Percentiles rank a stretch among this genome's conserved stretches.
phyloP scores from a whole-genome alignment of 2,329 filamentous ascomycete species.

The Neonectria coccinea region DNA sequence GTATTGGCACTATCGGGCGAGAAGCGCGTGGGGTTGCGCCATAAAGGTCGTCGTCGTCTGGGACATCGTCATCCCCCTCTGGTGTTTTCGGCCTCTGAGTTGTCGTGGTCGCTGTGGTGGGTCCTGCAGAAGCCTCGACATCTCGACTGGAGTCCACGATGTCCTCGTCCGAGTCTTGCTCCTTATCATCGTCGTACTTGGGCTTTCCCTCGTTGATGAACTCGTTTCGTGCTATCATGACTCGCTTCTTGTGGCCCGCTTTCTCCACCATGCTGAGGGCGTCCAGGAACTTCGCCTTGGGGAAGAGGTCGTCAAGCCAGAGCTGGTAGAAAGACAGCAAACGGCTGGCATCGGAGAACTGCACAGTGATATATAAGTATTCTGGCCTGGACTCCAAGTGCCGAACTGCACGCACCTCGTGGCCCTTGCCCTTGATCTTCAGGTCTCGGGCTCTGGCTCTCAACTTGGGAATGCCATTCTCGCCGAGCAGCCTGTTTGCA shows the following conservation, averaged over 20 bases:
- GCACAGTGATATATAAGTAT: slow-evolving; percentile 3
- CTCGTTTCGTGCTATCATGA: slow-evolving; percentile 79
- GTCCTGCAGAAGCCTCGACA: slow-evolving; percentile 38
- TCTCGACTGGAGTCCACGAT: slow-evolving; percentile 41
- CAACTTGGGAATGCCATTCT: slow-evolving; percentile 85
- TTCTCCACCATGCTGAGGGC: slow-evolving; percentile 93
- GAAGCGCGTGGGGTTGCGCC: slow-evolving; percentile 60
- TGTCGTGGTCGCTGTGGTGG: slow-evolving; percentile 54
- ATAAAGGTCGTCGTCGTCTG: slow-evolving; percentile 66
- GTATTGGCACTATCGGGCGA: slow-evolving; percentile 38
- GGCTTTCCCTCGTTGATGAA: slow-evolving; percentile 86
- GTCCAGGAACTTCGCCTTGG: slow-evolving; percentile 93
- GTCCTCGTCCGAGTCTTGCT: slow-evolving; percentile 36
- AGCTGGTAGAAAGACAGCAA: slow-evolving; percentile 92
- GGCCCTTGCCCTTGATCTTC: slow-evolving; percentile 90
- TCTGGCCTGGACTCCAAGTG: background rate
- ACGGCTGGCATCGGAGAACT: slow-evolving; percentile 86
- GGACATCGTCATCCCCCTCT: slow-evolving; percentile 41
- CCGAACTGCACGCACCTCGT: slow-evolving; percentile 73
- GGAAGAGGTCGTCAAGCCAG: slow-evolving; percentile 97
- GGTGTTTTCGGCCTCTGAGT: slow-evolving; percentile 47
- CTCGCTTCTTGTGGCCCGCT: slow-evolving; percentile 83
- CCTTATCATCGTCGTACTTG: slow-evolving; percentile 53
- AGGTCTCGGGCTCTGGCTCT: slow-evolving; percentile 77
- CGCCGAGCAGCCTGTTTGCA: slow-evolving; percentile 76